Percentiles rank a stretch among this genome's conserved stretches.
Conservation (phyloP, 176 grass and related monocot genomes). For the Chloris gayana region DNA sequence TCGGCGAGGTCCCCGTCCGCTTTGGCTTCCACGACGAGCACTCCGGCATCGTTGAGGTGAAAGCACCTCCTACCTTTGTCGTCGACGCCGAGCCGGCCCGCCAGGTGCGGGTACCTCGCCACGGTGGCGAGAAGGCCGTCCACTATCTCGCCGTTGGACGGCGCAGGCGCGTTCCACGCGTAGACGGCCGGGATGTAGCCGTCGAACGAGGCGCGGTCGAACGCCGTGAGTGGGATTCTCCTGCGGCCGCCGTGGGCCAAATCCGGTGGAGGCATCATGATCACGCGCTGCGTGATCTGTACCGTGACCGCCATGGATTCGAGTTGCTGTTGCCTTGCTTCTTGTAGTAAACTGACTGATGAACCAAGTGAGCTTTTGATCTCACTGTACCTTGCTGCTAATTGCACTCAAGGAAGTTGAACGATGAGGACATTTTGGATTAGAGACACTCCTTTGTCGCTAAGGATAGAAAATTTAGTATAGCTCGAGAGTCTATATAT, state of each 20-base stretch:
- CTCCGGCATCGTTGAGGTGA: constrained; percentile 32
- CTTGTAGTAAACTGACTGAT: not conserved
- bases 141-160: constrained; percentile 28
- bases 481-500: too few relatives aligned
- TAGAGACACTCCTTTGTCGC: too few relatives aligned
- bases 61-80: constrained; percentile 6
- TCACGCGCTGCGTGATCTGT: not conserved
- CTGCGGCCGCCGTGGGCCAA: not conserved
- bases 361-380: not conserved
- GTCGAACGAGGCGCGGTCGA: constrained; percentile 45
- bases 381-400: not conserved
- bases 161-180: constrained; percentile 36
- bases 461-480: too few relatives aligned
- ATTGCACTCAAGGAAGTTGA: too few relatives aligned
- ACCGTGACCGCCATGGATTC: not conserved
- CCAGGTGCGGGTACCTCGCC: constrained; percentile 39
- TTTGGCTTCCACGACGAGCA: constrained; percentile 37
- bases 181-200: constrained; percentile 41
- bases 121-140: constrained; percentile 31
- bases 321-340: not conserved
- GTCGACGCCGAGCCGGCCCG: not conserved
- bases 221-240: constrained; percentile 22
- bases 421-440: too few relatives aligned
- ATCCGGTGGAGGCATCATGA: not conserved
- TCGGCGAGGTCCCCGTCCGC: constrained; percentile 15